Conservation (phyloP, 371 early-diverging fungal species). For the Chytridiales sp. region DNA sequence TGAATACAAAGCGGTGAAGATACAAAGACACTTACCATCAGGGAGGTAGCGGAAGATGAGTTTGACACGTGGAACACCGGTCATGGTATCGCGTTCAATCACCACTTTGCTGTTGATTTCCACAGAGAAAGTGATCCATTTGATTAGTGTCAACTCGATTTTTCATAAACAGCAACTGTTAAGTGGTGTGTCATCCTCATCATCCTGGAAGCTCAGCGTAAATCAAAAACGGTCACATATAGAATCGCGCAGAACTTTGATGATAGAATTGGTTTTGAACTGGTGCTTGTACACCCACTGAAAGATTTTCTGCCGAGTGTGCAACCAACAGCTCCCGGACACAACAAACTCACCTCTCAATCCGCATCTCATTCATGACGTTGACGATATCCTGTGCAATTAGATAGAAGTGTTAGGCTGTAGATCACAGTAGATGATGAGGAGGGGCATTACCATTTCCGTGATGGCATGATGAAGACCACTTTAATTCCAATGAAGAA, state of each 20-base stretch:
- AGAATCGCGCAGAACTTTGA: too few species aligned
- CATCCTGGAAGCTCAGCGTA: not conserved
- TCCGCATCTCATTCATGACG: constrained; percentile 36
- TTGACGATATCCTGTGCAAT: constrained; percentile 31
- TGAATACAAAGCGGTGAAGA: not conserved
- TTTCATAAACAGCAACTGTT: too few species aligned
- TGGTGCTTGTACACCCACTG: too few species aligned
- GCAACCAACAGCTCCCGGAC: not conserved
- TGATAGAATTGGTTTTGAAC: too few species aligned
- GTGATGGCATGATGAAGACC: constrained; percentile 39
- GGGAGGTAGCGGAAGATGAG: constrained; percentile 38
- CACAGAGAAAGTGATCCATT: too few species aligned
- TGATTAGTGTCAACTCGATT: too few species aligned
- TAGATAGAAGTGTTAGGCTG: not conserved
- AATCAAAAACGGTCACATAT: not conserved
- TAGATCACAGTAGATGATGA: not conserved
- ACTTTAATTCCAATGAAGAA: constrained; percentile 6
- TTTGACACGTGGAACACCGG: constrained; percentile 29
- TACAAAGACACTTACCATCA: constrained; percentile 28
- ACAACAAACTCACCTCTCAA: constrained; percentile 29
- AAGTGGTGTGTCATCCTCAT: too few species aligned
- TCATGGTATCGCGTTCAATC: constrained; percentile 36
- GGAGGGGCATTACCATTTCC: constrained; percentile 24
- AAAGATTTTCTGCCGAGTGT: too few species aligned
- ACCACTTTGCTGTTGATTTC: constrained; percentile 35